Conservation (phyloP, 352 stramenopile genomes). For the Pythium biforme region DNA sequence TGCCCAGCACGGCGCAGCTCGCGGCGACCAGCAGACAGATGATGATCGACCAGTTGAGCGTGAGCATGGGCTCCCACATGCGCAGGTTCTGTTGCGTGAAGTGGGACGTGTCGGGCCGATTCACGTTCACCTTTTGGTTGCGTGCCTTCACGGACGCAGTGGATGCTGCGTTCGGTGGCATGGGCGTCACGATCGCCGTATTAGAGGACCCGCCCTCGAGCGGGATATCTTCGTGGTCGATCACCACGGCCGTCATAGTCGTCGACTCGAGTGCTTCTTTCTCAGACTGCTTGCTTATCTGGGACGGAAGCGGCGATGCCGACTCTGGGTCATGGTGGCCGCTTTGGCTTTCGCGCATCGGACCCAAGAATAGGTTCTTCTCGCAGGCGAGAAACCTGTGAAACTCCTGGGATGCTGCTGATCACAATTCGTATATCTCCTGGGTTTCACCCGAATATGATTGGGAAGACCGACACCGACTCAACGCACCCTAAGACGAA, state of each 20-base stretch:
- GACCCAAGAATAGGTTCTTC: neutral
- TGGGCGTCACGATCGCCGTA: conserved; percentile 13
- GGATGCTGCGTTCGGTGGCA: neutral
- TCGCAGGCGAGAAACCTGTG: neutral
- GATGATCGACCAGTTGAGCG: conserved; percentile 54
- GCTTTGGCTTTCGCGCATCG: too few relatives aligned
- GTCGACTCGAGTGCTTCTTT: neutral
- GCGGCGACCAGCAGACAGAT: conserved; percentile 47
- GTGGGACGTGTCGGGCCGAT: conserved; percentile 51
- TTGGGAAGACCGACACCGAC: too few relatives aligned
- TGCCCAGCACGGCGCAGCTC: conserved; percentile 46
- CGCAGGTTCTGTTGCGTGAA: conserved; percentile 66
- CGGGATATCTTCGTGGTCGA: conserved; percentile 27
- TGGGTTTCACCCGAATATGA: neutral
- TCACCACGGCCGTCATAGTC: conserved; percentile 25
- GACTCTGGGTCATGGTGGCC: neutral
- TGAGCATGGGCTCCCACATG: conserved; percentile 78
- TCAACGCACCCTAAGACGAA: too few relatives aligned
- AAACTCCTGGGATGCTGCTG: neutral
- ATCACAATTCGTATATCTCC: neutral
- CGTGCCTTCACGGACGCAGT: neutral
- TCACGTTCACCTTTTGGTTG: conserved; percentile 23
- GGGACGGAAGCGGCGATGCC: neutral
- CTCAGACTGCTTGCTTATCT: neutral
- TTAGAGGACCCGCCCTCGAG: conserved; percentile 13